Evolutionary conservation across 805 yeast species (phyloP).

Genomic region (Sungouiozyma ichnusensis): DNA sequence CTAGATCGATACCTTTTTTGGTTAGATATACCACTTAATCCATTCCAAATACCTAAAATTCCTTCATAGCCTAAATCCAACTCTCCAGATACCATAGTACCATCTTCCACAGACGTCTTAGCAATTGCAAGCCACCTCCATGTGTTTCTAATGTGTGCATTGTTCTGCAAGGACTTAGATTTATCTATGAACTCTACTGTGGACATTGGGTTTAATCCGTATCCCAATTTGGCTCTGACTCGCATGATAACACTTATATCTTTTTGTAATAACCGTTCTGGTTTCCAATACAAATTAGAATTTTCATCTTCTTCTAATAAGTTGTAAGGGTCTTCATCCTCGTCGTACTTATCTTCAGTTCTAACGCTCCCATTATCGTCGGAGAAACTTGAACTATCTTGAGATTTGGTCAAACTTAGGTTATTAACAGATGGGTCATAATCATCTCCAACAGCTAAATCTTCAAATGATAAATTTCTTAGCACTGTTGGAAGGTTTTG

Average conservation of each 20-base stretch:
- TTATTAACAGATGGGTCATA: conserved; percentile 4
- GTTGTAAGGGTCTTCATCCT: conserved; percentile 9
- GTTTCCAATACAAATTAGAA: conserved; percentile 23
- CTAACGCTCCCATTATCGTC: conserved; percentile 5
- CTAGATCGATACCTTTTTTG: conserved; percentile 38
- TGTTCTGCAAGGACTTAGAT: conserved; percentile 39
- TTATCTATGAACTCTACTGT: conserved; percentile 53
- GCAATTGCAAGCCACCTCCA: conserved; percentile 90
- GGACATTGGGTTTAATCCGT: conserved; percentile 54
- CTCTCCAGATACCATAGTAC: conserved; percentile 56
- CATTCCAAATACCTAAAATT: conserved; percentile 83
- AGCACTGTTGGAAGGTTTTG: conserved; percentile 14
- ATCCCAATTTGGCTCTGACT: conserved; percentile 61
- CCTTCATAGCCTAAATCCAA: conserved; percentile 83
- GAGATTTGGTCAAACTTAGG: not conserved
- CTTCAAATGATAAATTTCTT: conserved; percentile 24
- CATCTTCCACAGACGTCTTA: conserved; percentile 48
- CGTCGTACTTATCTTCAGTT: conserved; percentile 3
- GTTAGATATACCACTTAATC: conserved; percentile 41
- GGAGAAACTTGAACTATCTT: not conserved
- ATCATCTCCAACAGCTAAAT: conserved; percentile 22
- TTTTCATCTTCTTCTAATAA: conserved; percentile 13
- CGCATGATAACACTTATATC: conserved; percentile 70
- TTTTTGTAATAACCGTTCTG: conserved; percentile 42
- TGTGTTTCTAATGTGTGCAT: conserved; percentile 55